Evolutionary conservation across 116 monocot genomes (phyloP), one percentile per base, ranked within the genome.

Genomic region (Posidonia oceanica): DNA sequence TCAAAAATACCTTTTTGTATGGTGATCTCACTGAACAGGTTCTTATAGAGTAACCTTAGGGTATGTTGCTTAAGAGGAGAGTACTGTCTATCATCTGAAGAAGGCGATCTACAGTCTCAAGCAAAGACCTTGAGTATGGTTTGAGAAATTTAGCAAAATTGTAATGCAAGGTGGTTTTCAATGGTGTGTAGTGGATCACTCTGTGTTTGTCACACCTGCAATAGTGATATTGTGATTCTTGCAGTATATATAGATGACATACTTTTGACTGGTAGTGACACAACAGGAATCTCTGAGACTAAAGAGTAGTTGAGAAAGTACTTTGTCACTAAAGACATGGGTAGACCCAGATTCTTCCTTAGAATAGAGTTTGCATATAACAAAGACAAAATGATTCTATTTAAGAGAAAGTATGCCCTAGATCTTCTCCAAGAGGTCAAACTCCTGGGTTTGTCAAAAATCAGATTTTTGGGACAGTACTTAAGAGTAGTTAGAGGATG

Each of bases 1-100:
- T 64, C 17, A 64, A 64, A 15, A 64, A 64, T 64, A 36, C 64
- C 64, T 54, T 71, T 20, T 39, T 57, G 4, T 38, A 70, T 39
- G 57, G 3, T 14, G 54, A 71, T 56, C 7, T 71, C 0, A 8
- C 22, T 15, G 70, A 71, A n/a, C 4, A 39, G 13, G 5, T 71
- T 16, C 57, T 16, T 3, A 71, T 71, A 55, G 17, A 58, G 36
- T 22, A 56, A 58, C 23, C 70, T 38, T 5, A 2, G 58, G 36
- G n/a, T 57, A 17, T 15, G 15, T 57, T 57, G 5, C 57, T 18
- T 17, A 15, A 17, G 41, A 3, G 42, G n/a, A 21, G 2, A 3
- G 12, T 12, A 67, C 11, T 14, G 67, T 67, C 0, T 67, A 2
- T 67, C 17, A 14, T 17, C 67, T 67, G 1, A 10, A 18, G 14